Evolutionary conservation across 2,329 filamentous ascomycete genomes (phyloP), one percentile per base, ranked within the genome.

Genomic region (Cryoendolithus antarcticus): DNA sequence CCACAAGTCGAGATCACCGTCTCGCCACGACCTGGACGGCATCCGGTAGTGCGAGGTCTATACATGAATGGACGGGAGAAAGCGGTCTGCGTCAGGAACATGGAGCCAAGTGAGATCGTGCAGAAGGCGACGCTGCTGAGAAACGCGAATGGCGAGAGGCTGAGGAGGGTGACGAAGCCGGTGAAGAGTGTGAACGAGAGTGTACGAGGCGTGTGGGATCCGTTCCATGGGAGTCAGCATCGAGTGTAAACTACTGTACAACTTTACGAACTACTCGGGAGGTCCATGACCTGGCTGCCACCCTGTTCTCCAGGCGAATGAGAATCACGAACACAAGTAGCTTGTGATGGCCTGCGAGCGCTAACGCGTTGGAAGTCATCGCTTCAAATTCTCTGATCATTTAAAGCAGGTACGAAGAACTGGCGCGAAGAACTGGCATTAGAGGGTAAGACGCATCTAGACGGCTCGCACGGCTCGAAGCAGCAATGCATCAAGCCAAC

Each of bases 51-150:
- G 53, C 77, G 81, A 53, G 91, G 86, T 42, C 75, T 85, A 62
- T 98, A 93, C 65, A 85, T 96, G 69, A 96, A 95, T 61, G 88
- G 89, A 46, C 73, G 77, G 21, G 72, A 82, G 46, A 91, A 91
- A 62, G 74, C 85, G 7, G 76, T 96, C 38, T 95, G 88, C 61
- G 86, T 96, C 41, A 76, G 82, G 51, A 96, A 94, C 54, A 62
- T 95, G 57, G 78, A 86, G 51, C 75, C 78, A 24, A 74, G 80
- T 44, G 80, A 93, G 60, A 80, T 98, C 30, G 59, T 88, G 40
- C 71, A 85, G 57, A 95, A 95, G 70, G 78, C 73, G 1, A 72
- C 82, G 58, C 61, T 86, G 44, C 59, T 91, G 52, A 71, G 82
- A 43, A 77, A 86, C 58, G 75, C 80, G 13, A 86, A 72, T 50